Base-by-base conservation (phyloP, 805 yeast species). In the Scheffersomyces amazonensis region DNA sequence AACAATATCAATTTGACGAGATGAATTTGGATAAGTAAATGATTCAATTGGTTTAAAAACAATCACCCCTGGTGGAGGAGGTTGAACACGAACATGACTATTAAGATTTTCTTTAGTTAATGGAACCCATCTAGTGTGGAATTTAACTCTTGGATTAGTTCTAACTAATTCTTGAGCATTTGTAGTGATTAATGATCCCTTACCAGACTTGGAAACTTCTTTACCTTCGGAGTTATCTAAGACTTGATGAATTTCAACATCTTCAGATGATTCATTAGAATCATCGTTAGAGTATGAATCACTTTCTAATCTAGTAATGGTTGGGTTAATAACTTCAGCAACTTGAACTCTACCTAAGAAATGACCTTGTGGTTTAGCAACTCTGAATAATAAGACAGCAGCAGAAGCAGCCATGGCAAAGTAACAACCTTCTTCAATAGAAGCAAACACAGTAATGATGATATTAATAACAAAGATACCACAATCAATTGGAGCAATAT, bases 21-120 rank as follows among this genome's bases (percentile, higher is more conserved):
- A 80, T 32, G 84, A 74, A 56, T 90, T 90, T 28, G 95, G 80
- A 64, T 88, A 90, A 1, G 87, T 77, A 62, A 86, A 84, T 12
- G 89, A 69, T 53, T 90, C 96, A 15, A 81, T 66, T 29, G 93
- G 84, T 51, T 93, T 77, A 68, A 82, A 90, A 2, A 90, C 95
- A 41, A 89, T 51, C 13, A 90, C 89, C 23, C 97, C 96, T 1
- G 91, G 87, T 20, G 96, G 96, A 12, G 97, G 96, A 2, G 89
- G 85, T 12, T 58, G 58, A 5, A 90, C 76, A 1, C 68, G 55
- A 13, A 89, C 60, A 12, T 72, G 75, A 4, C 74, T 64, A 58
- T 90, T 87, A 39, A 78, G 47, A 30, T 70, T 70, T 59, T 56
- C 56, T 61, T 55, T 62, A 58, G 57, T 56, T 33, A 78, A 60